These are phyloP conservation scores for Colletotrichum sojae DNA, from an alignment of 2,329 filamentous ascomycete species.

Conservation along the genomic window DNA sequence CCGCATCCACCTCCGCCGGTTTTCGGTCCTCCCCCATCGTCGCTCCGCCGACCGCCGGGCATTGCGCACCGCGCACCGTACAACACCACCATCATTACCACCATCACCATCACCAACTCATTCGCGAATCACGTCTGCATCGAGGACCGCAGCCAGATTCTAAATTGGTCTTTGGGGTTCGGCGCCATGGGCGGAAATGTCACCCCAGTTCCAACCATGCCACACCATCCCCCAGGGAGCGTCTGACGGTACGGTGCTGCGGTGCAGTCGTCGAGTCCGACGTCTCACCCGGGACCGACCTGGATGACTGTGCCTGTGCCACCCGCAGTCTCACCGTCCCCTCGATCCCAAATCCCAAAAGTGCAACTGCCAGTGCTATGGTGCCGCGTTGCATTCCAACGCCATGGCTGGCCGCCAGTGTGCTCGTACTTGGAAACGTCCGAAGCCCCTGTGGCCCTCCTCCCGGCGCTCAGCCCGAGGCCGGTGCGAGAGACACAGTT, in stretches of 20 bases:
- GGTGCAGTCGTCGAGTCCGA: background rate
- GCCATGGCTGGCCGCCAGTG: conserved; percentile 31
- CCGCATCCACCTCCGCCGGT: conserved; percentile 37
- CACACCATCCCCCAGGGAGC: conserved; percentile 5
- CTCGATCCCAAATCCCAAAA: conserved; percentile 10
- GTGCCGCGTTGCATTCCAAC: conserved; percentile 16
- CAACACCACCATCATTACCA: too few relatives aligned
- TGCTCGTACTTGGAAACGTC: conserved; percentile 20
- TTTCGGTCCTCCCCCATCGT: conserved; percentile 40
- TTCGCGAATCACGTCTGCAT: too few relatives aligned
- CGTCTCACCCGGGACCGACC: conserved; percentile 26
- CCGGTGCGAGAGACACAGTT: conserved; percentile 21
- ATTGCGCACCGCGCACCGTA: conserved; percentile 24
- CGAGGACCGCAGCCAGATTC: conserved; percentile 2
- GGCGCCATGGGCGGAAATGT: background rate
- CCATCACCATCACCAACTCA: too few relatives aligned
- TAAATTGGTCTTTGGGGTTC: background rate
- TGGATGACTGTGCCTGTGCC: conserved; percentile 28
- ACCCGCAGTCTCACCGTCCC: conserved; percentile 20
- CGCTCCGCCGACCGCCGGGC: conserved; percentile 39
- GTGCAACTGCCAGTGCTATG: background rate
- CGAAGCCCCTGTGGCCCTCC: conserved; percentile 15
- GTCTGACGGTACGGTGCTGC: conserved; percentile 15
- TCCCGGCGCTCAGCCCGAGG: conserved; percentile 19
- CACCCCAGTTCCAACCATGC: background rate